Evolutionary conservation across 1,284 basidiomycete species (phyloP), one percentile per base, ranked within the genome.

Genomic region (Irpex sp.): DNA sequence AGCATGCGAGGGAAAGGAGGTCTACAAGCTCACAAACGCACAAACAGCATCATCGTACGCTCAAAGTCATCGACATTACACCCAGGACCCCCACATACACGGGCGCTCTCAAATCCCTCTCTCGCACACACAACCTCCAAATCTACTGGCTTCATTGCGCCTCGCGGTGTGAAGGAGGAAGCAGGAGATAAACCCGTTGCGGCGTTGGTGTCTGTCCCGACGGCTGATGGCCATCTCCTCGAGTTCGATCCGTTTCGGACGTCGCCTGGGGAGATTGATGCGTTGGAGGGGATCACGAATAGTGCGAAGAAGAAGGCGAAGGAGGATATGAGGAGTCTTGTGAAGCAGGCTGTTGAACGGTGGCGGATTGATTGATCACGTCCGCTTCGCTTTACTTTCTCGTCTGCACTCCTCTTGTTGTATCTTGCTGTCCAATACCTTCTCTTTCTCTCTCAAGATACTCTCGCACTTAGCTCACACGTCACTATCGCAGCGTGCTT

Each of bases 251-350:
- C 91, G 4, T 75, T 92, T 53, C 79, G 81, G 58, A 89, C 90
- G 1, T 88, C 88, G 0, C 89, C 89, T 0, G 79, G 81, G 2
- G 79, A 87, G 51, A 76, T 93, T 43, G 89, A 92, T 67, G 84
- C 83, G 51, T 77, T 93, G 9, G 86, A 90, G 63, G 90, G 89
- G 3, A 89, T 93, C 62, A 84, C 89, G 0, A 84, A 88, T 62
- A 89, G 87, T 68, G 89, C 91, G 43, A 93, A 92, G 80, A 90
- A 89, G 71, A 85, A 90, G 68, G 90, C 89, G 11, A 85, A 84
- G 68, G 82, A 86, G 58, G 90, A 92, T 66, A 89, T 92, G 83
- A 79, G 83, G 3, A 77, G 83, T 61, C 76, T 93, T 37, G 84
- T 92, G 36, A 84, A 86, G 70, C 83, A 85, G 56, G 84, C 89